Conservation (phyloP, 768 basidiomycete species). For the Collybia nuda region DNA sequence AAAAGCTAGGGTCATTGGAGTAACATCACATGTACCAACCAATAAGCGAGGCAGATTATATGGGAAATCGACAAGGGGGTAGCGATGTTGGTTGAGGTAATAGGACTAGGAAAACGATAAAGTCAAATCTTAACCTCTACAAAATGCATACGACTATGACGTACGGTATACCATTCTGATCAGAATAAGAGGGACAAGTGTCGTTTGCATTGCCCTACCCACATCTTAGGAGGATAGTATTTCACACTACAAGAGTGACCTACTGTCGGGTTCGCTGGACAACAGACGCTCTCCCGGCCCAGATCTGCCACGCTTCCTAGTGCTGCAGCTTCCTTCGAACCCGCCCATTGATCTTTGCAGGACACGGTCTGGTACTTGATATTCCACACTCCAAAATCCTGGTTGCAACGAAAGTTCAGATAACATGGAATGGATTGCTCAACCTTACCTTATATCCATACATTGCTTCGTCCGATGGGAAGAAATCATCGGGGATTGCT, state of each 20-base stretch:
- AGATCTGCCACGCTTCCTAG: slow-evolving; percentile 65
- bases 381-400: slow-evolving; percentile 92
- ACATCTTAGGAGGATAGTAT: background rate
- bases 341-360: slow-evolving; percentile 65
- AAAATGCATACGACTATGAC: slow-evolving; percentile 22
- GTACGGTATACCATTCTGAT: slow-evolving; percentile 62
- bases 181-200: slow-evolving; percentile 73
- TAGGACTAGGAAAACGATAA: slow-evolving; percentile 28
- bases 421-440: background rate
- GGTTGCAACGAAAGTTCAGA: background rate
- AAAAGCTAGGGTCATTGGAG: too few relatives aligned
- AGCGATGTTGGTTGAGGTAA: slow-evolving; percentile 30
- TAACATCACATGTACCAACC: background rate
- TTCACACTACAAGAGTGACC: slow-evolving; percentile 13
- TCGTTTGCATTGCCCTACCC: slow-evolving; percentile 41
- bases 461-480: slow-evolving; percentile 64
- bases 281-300: slow-evolving; percentile 61
- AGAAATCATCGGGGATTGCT: slow-evolving; percentile 70
- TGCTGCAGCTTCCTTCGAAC: slow-evolving; percentile 54
- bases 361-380: slow-evolving; percentile 66
- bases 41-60: background rate
- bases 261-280: slow-evolving; percentile 69
- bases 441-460: slow-evolving; percentile 59
- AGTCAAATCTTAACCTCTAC: background rate
- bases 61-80: background rate